Conservation (phyloP, 2,329 filamentous ascomycete genomes). For the Xylariaceae sp. region DNA sequence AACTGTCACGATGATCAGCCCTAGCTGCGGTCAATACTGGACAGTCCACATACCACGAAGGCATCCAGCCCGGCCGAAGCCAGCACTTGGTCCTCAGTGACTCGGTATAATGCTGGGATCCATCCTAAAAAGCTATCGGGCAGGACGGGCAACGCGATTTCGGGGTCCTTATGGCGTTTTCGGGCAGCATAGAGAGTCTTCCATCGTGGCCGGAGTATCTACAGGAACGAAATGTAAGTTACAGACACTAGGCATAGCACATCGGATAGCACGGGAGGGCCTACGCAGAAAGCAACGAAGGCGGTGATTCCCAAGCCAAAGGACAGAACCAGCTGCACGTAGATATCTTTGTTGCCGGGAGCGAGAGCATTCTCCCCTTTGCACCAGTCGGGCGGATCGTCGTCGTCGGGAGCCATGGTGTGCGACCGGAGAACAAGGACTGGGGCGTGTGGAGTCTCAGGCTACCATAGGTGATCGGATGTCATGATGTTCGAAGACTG, state of each 20-base stretch:
- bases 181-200: slow-evolving; percentile 84
- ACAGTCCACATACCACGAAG: slow-evolving; percentile 62
- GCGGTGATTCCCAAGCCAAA: slow-evolving; percentile 64
- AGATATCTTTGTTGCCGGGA: slow-evolving; percentile 43
- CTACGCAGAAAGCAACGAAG: slow-evolving; percentile 72
- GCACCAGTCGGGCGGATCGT: slow-evolving; percentile 12
- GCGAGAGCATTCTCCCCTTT: slow-evolving; percentile 21
- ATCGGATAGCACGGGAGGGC: slow-evolving; percentile 23
- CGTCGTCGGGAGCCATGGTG: slow-evolving; percentile 14
- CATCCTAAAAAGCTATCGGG: slow-evolving; percentile 86
- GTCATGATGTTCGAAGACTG: too few species aligned
- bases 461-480: too few species aligned
- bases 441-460: not conserved
- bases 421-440: not conserved
- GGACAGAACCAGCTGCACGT: slow-evolving; percentile 70
- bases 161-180: slow-evolving; percentile 65
- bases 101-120: slow-evolving; percentile 80
- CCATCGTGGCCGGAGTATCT: slow-evolving; percentile 89
- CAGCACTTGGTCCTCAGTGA: slow-evolving; percentile 85
- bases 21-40: not conserved
- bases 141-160: slow-evolving; percentile 66
- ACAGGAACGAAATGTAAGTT: slow-evolving; percentile 10
- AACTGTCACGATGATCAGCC: slow-evolving; percentile 49
- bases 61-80: slow-evolving; percentile 90
- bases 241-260: not conserved